Evolutionary conservation across 1,284 basidiomycete species (phyloP), one percentile per base, ranked within the genome.

Genomic region (Naganishia sp.): DNA sequence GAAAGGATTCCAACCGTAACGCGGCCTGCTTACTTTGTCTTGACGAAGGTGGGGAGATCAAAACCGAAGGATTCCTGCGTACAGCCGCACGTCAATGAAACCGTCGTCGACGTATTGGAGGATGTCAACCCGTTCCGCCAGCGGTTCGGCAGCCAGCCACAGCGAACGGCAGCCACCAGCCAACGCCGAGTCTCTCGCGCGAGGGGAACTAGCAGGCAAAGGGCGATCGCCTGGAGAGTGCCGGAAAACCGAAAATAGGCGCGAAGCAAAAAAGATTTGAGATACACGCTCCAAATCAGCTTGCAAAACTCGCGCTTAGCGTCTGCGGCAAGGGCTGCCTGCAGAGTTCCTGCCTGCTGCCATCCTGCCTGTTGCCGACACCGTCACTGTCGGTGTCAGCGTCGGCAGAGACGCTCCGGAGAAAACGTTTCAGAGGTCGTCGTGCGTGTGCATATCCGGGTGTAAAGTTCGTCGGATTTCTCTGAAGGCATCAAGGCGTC

Each of bases 21-120:
- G 36, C 33, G 1, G 25, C n/a, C 18, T 25, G 57, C 65, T 66
- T 53, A 66, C 65, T 60, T 66, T 66, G 65, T 66, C 65, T 66
- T 66, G 65, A 66, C 50, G 65, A 52, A 25, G 59, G 59, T 50
- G 59, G 59, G 59, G 59, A 61, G 59, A 61, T 61, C 59, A 52
- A 61, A 61, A 61, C 59, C 59, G 46, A 61, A 52, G 48, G 59
- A 43, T 59, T 59, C 48, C 59, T 52, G 49, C 23, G 28, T n/a
- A 28, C 28, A 2, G 33, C 33, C 25, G 48, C n/a, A 49, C 46
- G 46, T 48, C 33, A 18, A 31, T 39, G 36, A 61, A 49, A 44
- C 16, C 48, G 48, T 52, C 49, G 48, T 39, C 42, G 42, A 61
- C 48, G 48, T 50, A 21, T 25, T 52, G 36, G 59, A 28, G 36